Conservation (phyloP, 2,329 filamentous ascomycete genomes). For the Fusarium poae region DNA sequence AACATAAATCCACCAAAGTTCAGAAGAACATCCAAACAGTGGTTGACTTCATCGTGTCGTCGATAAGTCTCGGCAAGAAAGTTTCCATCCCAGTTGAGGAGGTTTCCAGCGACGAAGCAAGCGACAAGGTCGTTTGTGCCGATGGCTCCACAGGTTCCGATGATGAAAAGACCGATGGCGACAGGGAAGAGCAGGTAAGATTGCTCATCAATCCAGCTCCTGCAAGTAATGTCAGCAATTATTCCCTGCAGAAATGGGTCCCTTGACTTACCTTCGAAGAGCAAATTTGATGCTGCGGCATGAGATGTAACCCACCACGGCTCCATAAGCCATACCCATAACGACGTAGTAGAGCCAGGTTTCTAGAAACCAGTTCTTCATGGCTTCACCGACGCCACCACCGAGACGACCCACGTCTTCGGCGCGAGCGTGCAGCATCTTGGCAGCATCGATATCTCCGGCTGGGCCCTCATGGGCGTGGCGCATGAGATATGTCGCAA, state of each 20-base stretch:
- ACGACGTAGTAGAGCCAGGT: slow-evolving; percentile 71
- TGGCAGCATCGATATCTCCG: background rate
- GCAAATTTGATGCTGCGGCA: slow-evolving; percentile 62
- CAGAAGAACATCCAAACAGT: slow-evolving; percentile 67
- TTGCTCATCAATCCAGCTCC: slow-evolving; percentile 68
- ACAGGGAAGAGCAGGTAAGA: slow-evolving; percentile 66
- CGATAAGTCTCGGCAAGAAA: slow-evolving; percentile 68
- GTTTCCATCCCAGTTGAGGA: slow-evolving; percentile 72
- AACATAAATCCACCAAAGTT: slow-evolving; percentile 74
- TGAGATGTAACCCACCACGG: slow-evolving; percentile 62
- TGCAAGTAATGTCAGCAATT: slow-evolving; percentile 31
- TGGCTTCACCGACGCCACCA: slow-evolving; percentile 63
- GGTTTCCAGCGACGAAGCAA: slow-evolving; percentile 70
- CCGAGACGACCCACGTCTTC: slow-evolving; percentile 63
- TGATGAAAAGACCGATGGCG: slow-evolving; percentile 67
- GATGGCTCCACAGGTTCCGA: slow-evolving; percentile 69
- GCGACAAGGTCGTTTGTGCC: slow-evolving; percentile 72
- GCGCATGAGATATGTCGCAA: slow-evolving; percentile 27
- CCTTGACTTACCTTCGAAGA: slow-evolving; percentile 49
- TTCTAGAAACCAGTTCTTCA: slow-evolving; percentile 70
- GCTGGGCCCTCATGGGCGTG: slow-evolving; percentile 8
- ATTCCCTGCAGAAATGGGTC: background rate
- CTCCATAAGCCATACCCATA: slow-evolving; percentile 66
- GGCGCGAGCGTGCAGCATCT: slow-evolving; percentile 36
- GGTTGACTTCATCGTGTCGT: slow-evolving; percentile 72